Evolutionary conservation across 805 yeast species (phyloP), one percentile per base, ranked within the genome.

Genomic region (Komagataella populi): DNA sequence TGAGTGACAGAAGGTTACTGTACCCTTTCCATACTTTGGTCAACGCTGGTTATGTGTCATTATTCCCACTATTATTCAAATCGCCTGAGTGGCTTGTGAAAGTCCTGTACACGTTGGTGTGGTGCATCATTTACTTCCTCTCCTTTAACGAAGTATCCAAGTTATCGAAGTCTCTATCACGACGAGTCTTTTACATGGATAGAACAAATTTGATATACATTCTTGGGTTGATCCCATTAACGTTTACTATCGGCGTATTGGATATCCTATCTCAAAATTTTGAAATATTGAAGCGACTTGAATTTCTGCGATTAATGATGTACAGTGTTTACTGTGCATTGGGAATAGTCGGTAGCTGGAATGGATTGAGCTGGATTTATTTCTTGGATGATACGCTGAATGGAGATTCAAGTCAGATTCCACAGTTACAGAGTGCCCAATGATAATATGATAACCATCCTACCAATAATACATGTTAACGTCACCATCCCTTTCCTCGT

Each of bases 311-410:
- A 48, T 71, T 91, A 56, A 87, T 93, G 88, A 68, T 81, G 8
- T 77, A 87, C 52, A 87, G 96, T 56, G 83, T 87, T 6, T 91
- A 91, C 66, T 87, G 97, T 64, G 79, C 87, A 0, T 54, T 87
- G 16, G 99, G 99, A 3, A 80, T 93, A 6, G 71, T 90, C 6
- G 74, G 87, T 47, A 80, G 95, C 49, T 93, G 96, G 95, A 76
- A 84, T 55, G 93, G 95, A 6, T 77, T 89, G 57, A 81, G 86
- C 54, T 90, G 96, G 96, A 68, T 86, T 51, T 90, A 87, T 61
- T 87, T 88, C 63, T 80, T 87, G 51, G 90, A 85, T 61, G 96
- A 88, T 59, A 24, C 30, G n/a, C 23, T 44, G 46, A 44, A 44
- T 17, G 23, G 23, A 8, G 46, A 20, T n/a, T 20, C 46, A 20